Evolutionary conservation across 768 basidiomycete species (phyloP).

Genomic region (Naganishia friedmannii): DNA sequence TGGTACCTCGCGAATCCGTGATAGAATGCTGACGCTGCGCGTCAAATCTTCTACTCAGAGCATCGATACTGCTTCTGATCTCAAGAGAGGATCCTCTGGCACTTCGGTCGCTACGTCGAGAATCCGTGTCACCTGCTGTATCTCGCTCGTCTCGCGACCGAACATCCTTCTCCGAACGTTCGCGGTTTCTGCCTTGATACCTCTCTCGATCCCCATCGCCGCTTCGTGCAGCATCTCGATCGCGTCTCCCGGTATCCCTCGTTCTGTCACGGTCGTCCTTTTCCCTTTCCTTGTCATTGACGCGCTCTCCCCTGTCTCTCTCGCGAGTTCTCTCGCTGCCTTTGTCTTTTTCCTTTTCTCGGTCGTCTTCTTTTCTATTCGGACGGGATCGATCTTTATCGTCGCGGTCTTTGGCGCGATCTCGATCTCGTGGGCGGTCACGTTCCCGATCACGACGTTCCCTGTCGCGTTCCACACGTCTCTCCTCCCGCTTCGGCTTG

Average conservation of each 20-base stretch:
- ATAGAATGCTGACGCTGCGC: conserved; percentile 12
- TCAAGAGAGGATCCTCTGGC: not conserved
- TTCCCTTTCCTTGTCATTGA: not conserved
- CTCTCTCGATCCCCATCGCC: conserved; percentile 9
- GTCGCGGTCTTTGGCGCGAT: conserved; percentile 20
- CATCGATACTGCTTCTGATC: conserved; percentile 15
- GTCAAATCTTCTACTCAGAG: conserved; percentile 16
- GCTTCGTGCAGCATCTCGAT: not conserved
- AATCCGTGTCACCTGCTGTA: not conserved
- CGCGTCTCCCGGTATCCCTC: conserved; percentile 1
- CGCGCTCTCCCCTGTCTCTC: not conserved
- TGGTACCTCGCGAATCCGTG: conserved; percentile 3
- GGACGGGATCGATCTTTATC: conserved; percentile 11
- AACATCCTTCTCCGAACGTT: not conserved
- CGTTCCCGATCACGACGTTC: conserved; percentile 30
- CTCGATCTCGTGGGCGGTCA: conserved; percentile 4
- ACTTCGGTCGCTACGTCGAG: not conserved
- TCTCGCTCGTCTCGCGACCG: not conserved
- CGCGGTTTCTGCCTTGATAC: not conserved
- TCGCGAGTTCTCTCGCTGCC: not conserved
- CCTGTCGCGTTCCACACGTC: conserved; percentile 3
- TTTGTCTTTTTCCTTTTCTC: conserved; percentile 16
- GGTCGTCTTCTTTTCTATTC: not conserved
- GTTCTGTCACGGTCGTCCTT: not conserved
- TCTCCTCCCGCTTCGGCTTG: conserved; percentile 1